phyloP scores from a whole-genome alignment of 2,329 filamentous ascomycete species.

The Aaosphaeria arxii region DNA sequence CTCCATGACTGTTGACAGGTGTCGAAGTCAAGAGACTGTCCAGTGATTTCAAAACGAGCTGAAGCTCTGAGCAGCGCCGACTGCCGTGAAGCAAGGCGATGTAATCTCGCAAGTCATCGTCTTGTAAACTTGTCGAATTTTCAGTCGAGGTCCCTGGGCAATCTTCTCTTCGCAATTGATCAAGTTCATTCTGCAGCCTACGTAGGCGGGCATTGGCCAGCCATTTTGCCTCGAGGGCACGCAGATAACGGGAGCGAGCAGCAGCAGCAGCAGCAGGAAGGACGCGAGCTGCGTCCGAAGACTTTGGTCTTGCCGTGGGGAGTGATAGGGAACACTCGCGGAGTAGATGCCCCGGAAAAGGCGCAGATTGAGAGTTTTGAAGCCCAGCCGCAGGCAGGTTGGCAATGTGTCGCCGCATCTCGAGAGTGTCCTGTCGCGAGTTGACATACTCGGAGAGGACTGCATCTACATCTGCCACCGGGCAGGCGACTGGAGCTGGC shows the following conservation, averaged over 20 bases:
- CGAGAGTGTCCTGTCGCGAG: conserved; percentile 34
- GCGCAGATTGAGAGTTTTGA: no score
- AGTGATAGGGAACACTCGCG: no score
- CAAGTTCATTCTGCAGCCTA: conserved; percentile 22
- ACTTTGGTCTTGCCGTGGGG: no score
- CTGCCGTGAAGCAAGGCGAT: conserved; percentile 46
- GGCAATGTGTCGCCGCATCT: conserved; percentile 31
- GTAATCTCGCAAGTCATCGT: conserved; percentile 34
- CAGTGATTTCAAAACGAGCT: conserved; percentile 46
- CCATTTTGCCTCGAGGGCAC: conserved; percentile 43
- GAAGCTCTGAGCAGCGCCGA: conserved; percentile 44
- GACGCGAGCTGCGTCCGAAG: no score
- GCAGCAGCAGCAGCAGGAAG: no score
- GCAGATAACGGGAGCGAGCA: conserved; percentile 44
- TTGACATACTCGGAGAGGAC: conserved; percentile 35
- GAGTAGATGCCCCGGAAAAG: no score
- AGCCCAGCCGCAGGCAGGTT: conserved; percentile 1
- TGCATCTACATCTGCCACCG: conserved; percentile 35
- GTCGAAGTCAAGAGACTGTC: conserved; percentile 35
- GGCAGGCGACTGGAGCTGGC: conserved; percentile 26
- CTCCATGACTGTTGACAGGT: conserved; percentile 24
- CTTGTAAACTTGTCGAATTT: conserved; percentile 26
- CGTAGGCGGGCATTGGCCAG: no score
- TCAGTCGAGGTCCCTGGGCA: conserved; percentile 23
- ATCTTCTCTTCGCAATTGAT: conserved; percentile 25